These are phyloP conservation scores for Yamadazyma tumulicola DNA, from an alignment of 805 yeast species.

Conservation along the genomic window DNA sequence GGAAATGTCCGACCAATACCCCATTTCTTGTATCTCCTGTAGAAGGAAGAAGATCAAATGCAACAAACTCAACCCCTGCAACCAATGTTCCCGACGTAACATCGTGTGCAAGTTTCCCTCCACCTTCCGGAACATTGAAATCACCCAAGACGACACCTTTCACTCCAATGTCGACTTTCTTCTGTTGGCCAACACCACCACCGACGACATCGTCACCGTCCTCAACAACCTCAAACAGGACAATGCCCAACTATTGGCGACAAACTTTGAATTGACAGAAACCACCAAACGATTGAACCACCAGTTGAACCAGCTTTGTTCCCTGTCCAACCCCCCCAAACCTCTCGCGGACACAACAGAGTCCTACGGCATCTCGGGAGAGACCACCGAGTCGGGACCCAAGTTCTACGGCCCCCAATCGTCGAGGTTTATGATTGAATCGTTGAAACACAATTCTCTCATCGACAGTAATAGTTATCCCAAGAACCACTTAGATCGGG, in stretches of 20 bases:
- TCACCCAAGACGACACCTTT: slow-evolving; percentile 15
- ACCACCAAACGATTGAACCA: slow-evolving; percentile 12
- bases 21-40: slow-evolving; percentile 36
- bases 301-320: slow-evolving; percentile 5
- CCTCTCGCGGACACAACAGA: slow-evolving; percentile 5
- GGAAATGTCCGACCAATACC: slow-evolving; percentile 21
- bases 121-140: slow-evolving; percentile 43
- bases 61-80: slow-evolving; percentile 36
- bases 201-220: background rate
- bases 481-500: slow-evolving; percentile 11
- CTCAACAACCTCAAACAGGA: slow-evolving; percentile 18
- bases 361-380: slow-evolving; percentile 25
- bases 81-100: slow-evolving; percentile 35
- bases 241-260: slow-evolving; percentile 17
- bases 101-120: slow-evolving; percentile 45
- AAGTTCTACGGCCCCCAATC: slow-evolving; percentile 53
- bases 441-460: slow-evolving; percentile 17
- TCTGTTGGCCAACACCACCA: background rate
- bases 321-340: slow-evolving; percentile 7
- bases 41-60: slow-evolving; percentile 35
- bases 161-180: background rate
- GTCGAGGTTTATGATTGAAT: slow-evolving; percentile 44
- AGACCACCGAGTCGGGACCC: slow-evolving; percentile 36
- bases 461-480: slow-evolving; percentile 6
- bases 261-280: slow-evolving; percentile 16